phyloP scores from a whole-genome alignment of 1,284 basidiomycete species.

The Apiotrichum domesticum region DNA sequence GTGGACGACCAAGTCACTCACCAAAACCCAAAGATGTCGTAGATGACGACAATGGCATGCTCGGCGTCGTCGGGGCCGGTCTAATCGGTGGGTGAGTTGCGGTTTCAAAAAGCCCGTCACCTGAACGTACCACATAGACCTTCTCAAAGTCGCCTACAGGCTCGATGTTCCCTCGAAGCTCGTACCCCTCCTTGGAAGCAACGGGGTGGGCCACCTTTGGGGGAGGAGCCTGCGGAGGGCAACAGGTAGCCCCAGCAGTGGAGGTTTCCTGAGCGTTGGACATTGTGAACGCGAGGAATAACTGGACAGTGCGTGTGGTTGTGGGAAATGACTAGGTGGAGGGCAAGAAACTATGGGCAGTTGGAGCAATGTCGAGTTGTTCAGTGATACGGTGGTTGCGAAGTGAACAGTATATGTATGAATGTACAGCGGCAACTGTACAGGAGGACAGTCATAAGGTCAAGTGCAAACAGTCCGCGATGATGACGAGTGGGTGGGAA shows the following conservation, averaged over 20 bases:
- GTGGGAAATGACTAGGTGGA: too few species aligned
- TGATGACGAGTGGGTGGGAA: too few species aligned
- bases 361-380: too few species aligned
- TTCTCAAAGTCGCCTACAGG: conserved; percentile 27
- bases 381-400: too few species aligned
- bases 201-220: conserved; percentile 34
- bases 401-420: too few species aligned
- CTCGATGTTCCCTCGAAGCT: conserved; percentile 25
- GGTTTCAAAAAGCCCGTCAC: background rate
- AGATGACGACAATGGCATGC: conserved; percentile 36
- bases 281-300: too few species aligned
- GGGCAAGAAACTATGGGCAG: too few species aligned
- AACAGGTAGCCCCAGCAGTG: conserved; percentile 14
- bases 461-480: too few species aligned
- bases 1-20: conserved; percentile 8
- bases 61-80: conserved; percentile 33
- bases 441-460: too few species aligned
- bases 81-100: conserved; percentile 7
- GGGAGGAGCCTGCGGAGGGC: conserved; percentile 29
- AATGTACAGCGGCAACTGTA: too few species aligned
- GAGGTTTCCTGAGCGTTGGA: too few species aligned
- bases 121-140: conserved; percentile 30
- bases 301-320: too few species aligned
- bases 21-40: conserved; percentile 45
- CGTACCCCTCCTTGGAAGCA: conserved; percentile 18